A percentile compares a stretch with the other conserved stretches of the same genome.
Conservation (phyloP, 805 yeast genomes). For the Ascoidea asiatica region DNA sequence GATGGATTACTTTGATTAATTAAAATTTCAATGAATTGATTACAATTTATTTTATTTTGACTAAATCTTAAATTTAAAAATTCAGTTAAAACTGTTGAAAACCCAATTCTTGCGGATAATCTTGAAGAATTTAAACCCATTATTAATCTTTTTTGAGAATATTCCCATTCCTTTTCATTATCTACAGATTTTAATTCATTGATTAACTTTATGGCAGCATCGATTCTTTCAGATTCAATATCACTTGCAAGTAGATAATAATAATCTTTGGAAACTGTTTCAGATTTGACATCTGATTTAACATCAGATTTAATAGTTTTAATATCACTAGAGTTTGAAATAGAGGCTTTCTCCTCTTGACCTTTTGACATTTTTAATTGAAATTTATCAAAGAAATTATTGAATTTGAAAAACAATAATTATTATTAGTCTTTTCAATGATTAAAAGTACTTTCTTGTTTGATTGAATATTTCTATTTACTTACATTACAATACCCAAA, state of each 20-base stretch:
- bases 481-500: too few species aligned
- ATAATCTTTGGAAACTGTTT: conserved; percentile 51
- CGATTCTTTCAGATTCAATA: conserved; percentile 53
- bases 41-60: conserved; percentile 21
- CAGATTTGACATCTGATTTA: conserved; percentile 3
- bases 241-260: conserved; percentile 73
- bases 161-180: conserved; percentile 54
- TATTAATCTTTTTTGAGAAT: conserved; percentile 66
- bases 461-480: too few species aligned
- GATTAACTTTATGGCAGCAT: conserved; percentile 55
- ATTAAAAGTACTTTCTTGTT: too few species aligned
- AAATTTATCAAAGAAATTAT: too few species aligned
- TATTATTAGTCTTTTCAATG: too few species aligned
- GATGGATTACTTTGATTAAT: conserved; percentile 23
- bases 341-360: too few species aligned
- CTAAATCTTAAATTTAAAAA: conserved; percentile 24
- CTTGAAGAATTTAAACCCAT: conserved; percentile 74
- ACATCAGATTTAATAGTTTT: too few species aligned
- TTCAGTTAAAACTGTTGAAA: conserved; percentile 78
- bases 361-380: too few species aligned
- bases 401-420: too few species aligned
- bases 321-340: too few species aligned
- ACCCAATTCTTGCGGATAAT: conserved; percentile 78
- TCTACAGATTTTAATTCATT: conserved; percentile 37
- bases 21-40: conserved; percentile 23